Evolutionary conservation across 331 rosid species (phyloP), one percentile per base, ranked within the genome.

Genomic region (Phaseolus coccineus): DNA sequence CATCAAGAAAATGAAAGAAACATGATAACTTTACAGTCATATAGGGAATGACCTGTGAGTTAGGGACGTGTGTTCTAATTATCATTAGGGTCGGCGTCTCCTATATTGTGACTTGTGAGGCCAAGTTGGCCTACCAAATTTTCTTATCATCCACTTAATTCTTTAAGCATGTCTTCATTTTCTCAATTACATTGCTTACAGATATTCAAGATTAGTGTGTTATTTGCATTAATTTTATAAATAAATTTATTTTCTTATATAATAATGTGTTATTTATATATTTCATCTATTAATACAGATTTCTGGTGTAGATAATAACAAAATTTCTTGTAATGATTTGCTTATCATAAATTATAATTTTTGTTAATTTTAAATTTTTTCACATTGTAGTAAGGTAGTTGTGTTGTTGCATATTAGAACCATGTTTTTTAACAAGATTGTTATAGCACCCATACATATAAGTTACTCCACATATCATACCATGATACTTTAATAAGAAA

Each of bases 1-100:
- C 8, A 42, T n/a, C 2, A 6, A 37, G 71, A 66, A 66, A 68
- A 68, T 12, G 73, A 68, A 68, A 44, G 73, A 68, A 68, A 68
- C 5, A 44, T 42, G 53, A 68, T 44, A 40, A 42, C 30, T 40
- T 39, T 19, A 37, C 5, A 39, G n/a, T 37, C 13, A 64, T 14
- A 63, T 24, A 27, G 55, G 51, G 11, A 44, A 16, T 22, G 55
- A 68, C 73, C 37, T 42, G 73, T 68, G 56, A 42, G 13, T 68
- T 2, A 4, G 73, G 39, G 73, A 68, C 55, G 55, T 53, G 73
- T 44, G 73, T 44, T 44, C 56, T 68, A 25, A 22, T 68, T 44
- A 67, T 42, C 52, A n/a, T 40, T 66, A 19, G 19, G 71, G 71
- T 33, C 53, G 33, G 71, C 35, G 33, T 12, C 52, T 40, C 72